These are phyloP conservation scores for Nakaseomyces bracarensis DNA, from an alignment of 1,139 yeast species.

Conservation along the genomic window DNA sequence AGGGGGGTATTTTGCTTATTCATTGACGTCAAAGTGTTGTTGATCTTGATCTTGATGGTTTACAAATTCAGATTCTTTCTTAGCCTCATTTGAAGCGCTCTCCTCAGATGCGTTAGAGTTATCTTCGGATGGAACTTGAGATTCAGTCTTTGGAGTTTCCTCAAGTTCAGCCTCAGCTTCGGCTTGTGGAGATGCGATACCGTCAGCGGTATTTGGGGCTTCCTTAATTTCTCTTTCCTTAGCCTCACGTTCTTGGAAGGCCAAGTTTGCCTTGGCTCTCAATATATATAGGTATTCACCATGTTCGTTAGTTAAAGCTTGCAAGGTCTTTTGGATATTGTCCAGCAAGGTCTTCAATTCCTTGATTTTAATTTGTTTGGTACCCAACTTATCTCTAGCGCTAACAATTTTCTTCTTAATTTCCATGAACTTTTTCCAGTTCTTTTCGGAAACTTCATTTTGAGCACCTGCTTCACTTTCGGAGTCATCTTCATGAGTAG, in stretches of 20 bases:
- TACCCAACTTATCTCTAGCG: conserved; percentile 47
- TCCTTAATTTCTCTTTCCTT: conserved; percentile 5
- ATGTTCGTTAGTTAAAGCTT: conserved; percentile 56
- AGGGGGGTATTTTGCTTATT: background rate
- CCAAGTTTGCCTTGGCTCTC: conserved; percentile 75
- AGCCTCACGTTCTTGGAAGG: conserved; percentile 62
- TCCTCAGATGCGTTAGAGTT: background rate
- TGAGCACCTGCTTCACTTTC: background rate
- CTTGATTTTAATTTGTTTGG: conserved; percentile 42
- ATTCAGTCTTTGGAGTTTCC: background rate
- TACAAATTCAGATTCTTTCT: no score
- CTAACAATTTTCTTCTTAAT: conserved; percentile 15
- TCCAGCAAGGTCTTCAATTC: conserved; percentile 45
- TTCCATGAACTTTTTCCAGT: conserved; percentile 12
- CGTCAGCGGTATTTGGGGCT: background rate
- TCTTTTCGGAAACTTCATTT: conserved; percentile 4
- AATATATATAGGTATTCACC: conserved; percentile 62
- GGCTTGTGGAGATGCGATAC: no score
- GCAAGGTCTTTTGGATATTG: conserved; percentile 54
- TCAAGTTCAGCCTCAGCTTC: no score
- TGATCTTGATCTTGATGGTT: background rate
- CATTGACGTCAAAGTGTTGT: conserved; percentile 1
- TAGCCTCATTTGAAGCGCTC: no score
- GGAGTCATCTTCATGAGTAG: background rate
- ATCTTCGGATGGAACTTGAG: background rate